A percentile compares a stretch with the other conserved stretches of the same genome.
These are phyloP conservation scores for Cercospora sojina DNA, from an alignment of 2,329 filamentous ascomycete genomes.

Conservation along the genomic window DNA sequence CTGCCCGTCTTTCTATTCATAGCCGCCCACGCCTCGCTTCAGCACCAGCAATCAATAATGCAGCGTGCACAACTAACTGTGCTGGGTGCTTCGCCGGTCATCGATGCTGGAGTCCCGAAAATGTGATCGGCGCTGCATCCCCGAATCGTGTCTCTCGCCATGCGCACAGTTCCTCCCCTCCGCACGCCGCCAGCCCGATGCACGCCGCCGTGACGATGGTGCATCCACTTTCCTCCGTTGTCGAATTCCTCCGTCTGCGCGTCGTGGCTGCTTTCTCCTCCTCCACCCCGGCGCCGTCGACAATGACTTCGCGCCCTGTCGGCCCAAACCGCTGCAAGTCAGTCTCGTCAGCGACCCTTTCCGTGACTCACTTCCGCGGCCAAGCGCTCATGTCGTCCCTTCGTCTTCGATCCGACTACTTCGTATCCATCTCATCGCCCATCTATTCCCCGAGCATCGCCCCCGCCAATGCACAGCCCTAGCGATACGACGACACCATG, in stretches of 20 bases:
- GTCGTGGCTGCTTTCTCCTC: neutral
- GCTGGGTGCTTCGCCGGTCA: neutral
- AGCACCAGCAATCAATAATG: neutral
- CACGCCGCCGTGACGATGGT: neutral
- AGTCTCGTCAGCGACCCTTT: neutral
- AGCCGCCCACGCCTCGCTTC: neutral
- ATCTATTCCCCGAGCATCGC: neutral
- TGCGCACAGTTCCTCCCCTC: neutral
- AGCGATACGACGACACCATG: slow-evolving; percentile 1
- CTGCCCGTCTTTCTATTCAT: neutral
- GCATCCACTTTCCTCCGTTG: neutral
- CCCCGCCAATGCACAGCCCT: neutral
- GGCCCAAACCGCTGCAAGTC: neutral
- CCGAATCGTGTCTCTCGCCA: neutral
- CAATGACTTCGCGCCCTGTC: neutral
- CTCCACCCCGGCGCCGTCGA: neutral
- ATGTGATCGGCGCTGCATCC: slow-evolving; percentile 1
- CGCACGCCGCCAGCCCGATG: neutral
- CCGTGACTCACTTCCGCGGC: neutral
- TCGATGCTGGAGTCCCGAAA: slow-evolving; percentile 6
- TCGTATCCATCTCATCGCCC: too few species aligned
- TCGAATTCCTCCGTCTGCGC: neutral
- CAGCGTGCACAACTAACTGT: neutral
- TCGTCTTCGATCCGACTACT: too few species aligned
- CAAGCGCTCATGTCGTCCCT: neutral